Percentiles rank a stretch among this genome's conserved stretches.
Conservation (phyloP, 1,284 basidiomycete species). For the Amylostereum areolatum region DNA sequence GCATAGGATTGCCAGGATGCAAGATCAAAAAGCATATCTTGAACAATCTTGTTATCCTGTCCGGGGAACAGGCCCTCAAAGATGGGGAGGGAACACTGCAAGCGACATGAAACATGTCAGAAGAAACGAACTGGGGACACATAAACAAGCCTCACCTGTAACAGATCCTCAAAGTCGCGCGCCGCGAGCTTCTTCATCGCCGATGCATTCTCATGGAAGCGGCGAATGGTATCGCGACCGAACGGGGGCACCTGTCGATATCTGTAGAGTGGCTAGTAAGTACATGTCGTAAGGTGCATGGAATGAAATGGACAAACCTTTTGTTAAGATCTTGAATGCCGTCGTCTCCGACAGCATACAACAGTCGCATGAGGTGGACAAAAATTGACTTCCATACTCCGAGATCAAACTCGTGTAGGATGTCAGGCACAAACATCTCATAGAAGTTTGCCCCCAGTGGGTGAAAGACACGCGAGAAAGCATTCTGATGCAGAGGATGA, state of each 20-base stretch:
- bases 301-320: not conserved
- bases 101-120: not conserved
- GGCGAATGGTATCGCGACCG: slow-evolving; percentile 18
- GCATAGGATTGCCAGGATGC: slow-evolving; percentile 22
- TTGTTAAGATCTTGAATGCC: slow-evolving; percentile 5
- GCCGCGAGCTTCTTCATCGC: slow-evolving; percentile 27
- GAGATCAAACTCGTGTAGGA: slow-evolving; percentile 18
- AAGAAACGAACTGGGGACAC: slow-evolving; percentile 12
- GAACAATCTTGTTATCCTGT: slow-evolving; percentile 13
- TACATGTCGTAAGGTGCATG: no score
- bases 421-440: slow-evolving; percentile 14
- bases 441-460: slow-evolving; percentile 8
- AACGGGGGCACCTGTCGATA: not conserved
- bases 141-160: slow-evolving; percentile 21
- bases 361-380: slow-evolving; percentile 18
- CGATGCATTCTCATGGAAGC: slow-evolving; percentile 22
- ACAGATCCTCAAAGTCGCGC: slow-evolving; percentile 26
- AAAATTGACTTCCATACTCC: slow-evolving; percentile 21
- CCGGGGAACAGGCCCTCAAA: slow-evolving; percentile 22
- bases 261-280: no score
- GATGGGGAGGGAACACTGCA: slow-evolving; percentile 13
- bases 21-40: slow-evolving; percentile 16
- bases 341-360: slow-evolving; percentile 6
- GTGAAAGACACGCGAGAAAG: not conserved
- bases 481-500: not conserved